Conservation (phyloP, 176 grass and related monocot genomes). For the Carex littledalei region DNA sequence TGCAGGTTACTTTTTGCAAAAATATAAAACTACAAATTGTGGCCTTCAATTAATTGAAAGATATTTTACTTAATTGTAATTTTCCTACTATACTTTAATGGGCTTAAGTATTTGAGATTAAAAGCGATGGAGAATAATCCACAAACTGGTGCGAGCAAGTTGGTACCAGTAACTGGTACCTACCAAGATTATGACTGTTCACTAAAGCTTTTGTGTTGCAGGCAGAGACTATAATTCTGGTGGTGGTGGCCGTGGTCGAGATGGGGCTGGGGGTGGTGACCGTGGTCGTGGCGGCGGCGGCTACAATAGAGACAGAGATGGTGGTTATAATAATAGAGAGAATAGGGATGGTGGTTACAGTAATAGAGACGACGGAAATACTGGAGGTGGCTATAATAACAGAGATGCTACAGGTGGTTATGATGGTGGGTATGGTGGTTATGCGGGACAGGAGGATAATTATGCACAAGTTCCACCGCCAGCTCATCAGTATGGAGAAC, state of each 20-base stretch:
- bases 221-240: constrained; percentile 30
- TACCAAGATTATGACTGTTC: not conserved
- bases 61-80: not conserved
- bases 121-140: not conserved
- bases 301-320: constrained; percentile 47
- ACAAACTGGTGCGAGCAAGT: not conserved
- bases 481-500: constrained; percentile 51
- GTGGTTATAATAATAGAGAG: constrained; percentile 34
- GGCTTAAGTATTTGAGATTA: not conserved
- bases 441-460: constrained; percentile 34
- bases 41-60: not conserved
- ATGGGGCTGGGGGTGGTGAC: constrained; percentile 35
- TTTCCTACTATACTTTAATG: not conserved
- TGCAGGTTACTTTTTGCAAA: not conserved
- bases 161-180: not conserved
- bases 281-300: constrained; percentile 48
- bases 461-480: constrained; percentile 56
- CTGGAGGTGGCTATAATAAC: constrained; percentile 33
- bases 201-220: not conserved
- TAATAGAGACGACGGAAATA: constrained; percentile 18
- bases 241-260: constrained; percentile 20
- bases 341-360: constrained; percentile 25
- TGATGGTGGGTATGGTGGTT: constrained; percentile 17
- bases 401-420: constrained; percentile 7
- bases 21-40: not conserved